A percentile compares a stretch with the other conserved stretches of the same genome.
Conservation (phyloP, 2,329 filamentous ascomycete genomes). For the Fusarium setosum region DNA sequence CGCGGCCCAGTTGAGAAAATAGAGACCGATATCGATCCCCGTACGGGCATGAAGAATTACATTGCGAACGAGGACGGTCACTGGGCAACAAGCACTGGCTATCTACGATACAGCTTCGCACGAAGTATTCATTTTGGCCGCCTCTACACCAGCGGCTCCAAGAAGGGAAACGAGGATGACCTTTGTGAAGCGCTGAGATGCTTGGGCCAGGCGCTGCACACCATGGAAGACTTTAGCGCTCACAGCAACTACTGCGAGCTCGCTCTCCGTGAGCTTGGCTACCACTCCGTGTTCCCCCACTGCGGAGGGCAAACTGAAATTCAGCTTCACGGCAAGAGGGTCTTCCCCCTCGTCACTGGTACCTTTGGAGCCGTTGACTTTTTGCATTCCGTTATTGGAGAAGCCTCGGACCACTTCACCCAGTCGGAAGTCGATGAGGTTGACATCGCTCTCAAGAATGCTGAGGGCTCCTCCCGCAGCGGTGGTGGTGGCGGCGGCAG, state of each 20-base stretch:
- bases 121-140: constrained; percentile 83
- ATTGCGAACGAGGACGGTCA: constrained; percentile 89
- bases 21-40: constrained; percentile 78
- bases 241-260: constrained; percentile 89
- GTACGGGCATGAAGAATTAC: constrained; percentile 99
- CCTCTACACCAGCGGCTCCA: constrained; percentile 75
- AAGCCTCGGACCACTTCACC: constrained; percentile 85
- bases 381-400: constrained; percentile 80
- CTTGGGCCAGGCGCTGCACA: constrained; percentile 80
- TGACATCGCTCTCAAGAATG: constrained; percentile 78
- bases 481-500: constrained; percentile 51
- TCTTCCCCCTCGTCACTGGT: constrained; percentile 80
- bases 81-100: constrained; percentile 92
- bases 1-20: constrained; percentile 79
- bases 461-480: constrained; percentile 61
- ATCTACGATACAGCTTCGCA: constrained; percentile 80
- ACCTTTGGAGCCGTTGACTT: constrained; percentile 86
- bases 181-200: constrained; percentile 84
- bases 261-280: constrained; percentile 79
- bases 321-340: constrained; percentile 69
- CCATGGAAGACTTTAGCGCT: constrained; percentile 82
- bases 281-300: constrained; percentile 84
- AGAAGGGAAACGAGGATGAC: constrained; percentile 76
- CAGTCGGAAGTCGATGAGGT: constrained; percentile 88
- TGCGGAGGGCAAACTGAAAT: constrained; percentile 76